Conservation (phyloP, 2,329 filamentous ascomycete genomes). For the Fusarium paranaense region DNA sequence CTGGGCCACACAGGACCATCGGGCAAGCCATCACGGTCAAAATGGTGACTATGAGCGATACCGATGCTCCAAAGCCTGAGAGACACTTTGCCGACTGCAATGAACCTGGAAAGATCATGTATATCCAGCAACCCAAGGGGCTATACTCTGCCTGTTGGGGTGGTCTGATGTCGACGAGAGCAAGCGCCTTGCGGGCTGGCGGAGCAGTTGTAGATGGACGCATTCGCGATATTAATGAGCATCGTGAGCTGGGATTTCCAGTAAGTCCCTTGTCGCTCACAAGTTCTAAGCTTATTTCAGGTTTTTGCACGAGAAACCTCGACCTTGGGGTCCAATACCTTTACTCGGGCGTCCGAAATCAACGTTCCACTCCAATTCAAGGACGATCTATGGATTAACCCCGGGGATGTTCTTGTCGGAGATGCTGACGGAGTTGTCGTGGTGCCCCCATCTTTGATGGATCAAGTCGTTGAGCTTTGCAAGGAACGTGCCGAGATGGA, state of each 20-base stretch:
- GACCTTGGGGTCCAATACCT: not conserved
- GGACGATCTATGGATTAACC: constrained; percentile 30
- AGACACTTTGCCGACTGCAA: constrained; percentile 45
- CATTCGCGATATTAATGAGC: constrained; percentile 10
- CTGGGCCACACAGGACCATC: constrained; percentile 19
- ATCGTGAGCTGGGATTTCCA: not conserved
- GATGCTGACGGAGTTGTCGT: constrained; percentile 47
- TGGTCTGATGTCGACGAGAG: constrained; percentile 45
- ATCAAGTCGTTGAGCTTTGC: constrained; percentile 43
- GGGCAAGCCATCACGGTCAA: constrained; percentile 46
- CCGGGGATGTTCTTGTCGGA: constrained; percentile 43
- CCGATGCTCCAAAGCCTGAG: constrained; percentile 38
- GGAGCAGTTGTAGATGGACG: constrained; percentile 44
- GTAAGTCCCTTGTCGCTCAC: not conserved
- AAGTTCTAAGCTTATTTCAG: not conserved
- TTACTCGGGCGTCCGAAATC: not conserved
- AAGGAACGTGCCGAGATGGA: constrained; percentile 44
- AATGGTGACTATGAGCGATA: constrained; percentile 42
- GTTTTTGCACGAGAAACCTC: constrained; percentile 1
- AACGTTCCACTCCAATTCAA: not conserved
- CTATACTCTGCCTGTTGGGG: constrained; percentile 45
- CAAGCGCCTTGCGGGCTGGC: constrained; percentile 39
- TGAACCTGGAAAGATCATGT: constrained; percentile 40
- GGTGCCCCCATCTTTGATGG: constrained; percentile 33
- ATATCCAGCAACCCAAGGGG: constrained; percentile 44